These are phyloP conservation scores for Stephanodiscus minutulus DNA, from an alignment of 108 stramenopile genomes.

Conservation along the genomic window DNA sequence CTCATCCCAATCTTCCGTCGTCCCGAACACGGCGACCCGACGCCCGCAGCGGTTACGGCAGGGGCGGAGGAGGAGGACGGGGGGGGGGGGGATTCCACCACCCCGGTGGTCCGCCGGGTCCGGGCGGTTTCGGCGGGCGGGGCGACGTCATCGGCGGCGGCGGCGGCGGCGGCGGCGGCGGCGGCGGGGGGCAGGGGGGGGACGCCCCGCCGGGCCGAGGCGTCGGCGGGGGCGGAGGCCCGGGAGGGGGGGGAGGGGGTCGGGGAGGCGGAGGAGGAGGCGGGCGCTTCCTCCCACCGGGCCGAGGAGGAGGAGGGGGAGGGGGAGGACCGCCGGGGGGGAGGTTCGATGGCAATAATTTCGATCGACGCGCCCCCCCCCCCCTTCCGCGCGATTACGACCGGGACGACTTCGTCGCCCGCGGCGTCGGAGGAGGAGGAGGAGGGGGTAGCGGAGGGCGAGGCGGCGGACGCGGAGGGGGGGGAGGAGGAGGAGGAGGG, in stretches of 20 bases:
- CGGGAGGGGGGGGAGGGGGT: no score
- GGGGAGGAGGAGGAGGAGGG: no score
- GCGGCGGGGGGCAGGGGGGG: neutral
- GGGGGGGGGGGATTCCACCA: neutral
- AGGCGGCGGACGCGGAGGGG: neutral
- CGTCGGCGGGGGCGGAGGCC: no score
- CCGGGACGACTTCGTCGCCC: neutral
- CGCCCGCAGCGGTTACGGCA: no score
- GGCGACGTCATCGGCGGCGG: neutral
- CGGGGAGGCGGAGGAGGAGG: neutral
- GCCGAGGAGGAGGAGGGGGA: neutral
- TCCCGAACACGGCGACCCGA: no score
- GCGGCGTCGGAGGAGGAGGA: neutral
- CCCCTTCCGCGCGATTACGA: neutral
- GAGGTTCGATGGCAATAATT: neutral
- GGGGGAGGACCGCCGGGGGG: neutral
- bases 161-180: neutral
- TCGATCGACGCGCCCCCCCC: neutral
- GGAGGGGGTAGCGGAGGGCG: constrained; percentile 1
- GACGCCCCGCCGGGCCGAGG: no score
- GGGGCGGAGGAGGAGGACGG: no score
- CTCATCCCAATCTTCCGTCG: no score
- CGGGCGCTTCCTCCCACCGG: neutral
- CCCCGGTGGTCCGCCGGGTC: neutral
- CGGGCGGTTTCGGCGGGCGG: neutral